Evolutionary conservation across 768 basidiomycete species (phyloP).

Genomic region (Pholiota microspora): DNA sequence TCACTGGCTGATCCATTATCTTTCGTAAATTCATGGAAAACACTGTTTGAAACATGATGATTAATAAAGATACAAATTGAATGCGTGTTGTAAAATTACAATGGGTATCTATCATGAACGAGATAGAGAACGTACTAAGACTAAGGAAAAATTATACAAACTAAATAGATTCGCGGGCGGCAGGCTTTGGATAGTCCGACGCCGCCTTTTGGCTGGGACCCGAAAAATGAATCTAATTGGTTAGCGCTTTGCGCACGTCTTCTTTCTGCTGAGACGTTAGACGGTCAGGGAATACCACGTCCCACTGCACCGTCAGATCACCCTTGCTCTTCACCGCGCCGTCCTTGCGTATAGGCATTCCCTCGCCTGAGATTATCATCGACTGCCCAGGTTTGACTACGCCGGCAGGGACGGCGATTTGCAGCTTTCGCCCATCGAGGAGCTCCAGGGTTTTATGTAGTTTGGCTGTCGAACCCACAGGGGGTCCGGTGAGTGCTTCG

Average conservation of each 20-base stretch:
- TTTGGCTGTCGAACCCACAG: constrained; percentile 30
- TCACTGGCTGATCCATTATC: too few species aligned
- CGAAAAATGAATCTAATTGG: constrained; percentile 13
- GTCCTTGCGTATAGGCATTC: constrained; percentile 90
- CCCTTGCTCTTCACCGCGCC: constrained; percentile 71
- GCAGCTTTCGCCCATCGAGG: constrained; percentile 79
- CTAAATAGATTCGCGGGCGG: too few species aligned
- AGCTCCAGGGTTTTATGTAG: constrained; percentile 54
- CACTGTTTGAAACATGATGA: too few species aligned
- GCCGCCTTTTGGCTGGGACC: too few species aligned
- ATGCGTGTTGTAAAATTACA: too few species aligned
- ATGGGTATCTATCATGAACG: too few species aligned
- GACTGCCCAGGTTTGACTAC: constrained; percentile 78
- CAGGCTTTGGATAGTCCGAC: too few species aligned
- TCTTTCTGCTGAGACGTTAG: constrained; percentile 80
- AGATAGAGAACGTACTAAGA: too few species aligned
- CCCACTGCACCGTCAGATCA: constrained; percentile 80
- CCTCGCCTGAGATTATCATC: constrained; percentile 70
- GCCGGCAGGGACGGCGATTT: constrained; percentile 62
- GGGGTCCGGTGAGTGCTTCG: constrained; percentile 70
- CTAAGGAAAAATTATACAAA: too few species aligned
- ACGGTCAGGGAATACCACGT: constrained; percentile 79
- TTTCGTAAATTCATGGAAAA: too few species aligned
- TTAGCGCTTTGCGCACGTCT: constrained; percentile 66
- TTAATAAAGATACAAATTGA: too few species aligned